These are phyloP conservation scores for Ganoderma sinense DNA, from an alignment of 1,284 basidiomycete species.

Conservation along the genomic window DNA sequence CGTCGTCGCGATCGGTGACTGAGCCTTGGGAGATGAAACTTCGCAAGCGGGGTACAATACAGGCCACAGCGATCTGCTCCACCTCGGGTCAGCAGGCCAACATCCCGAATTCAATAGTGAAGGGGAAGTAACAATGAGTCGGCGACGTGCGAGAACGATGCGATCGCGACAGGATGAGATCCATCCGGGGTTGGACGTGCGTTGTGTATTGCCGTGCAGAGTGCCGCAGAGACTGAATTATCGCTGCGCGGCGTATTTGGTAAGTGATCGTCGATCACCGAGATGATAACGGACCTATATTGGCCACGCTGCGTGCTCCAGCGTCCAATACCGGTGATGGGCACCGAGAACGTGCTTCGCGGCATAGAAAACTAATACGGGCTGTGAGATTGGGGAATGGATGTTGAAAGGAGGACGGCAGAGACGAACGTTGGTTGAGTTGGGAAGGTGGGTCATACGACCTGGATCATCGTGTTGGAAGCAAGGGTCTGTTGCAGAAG, in stretches of 20 bases:
- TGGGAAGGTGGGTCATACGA: conserved; percentile 10
- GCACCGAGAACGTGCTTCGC: conserved; percentile 22
- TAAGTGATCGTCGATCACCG: conserved; percentile 31
- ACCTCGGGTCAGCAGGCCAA: neutral
- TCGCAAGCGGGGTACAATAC: neutral
- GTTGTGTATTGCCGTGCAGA: neutral
- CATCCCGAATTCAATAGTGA: neutral
- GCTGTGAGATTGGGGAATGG: neutral
- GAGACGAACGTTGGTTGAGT: conserved; percentile 26
- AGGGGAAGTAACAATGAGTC: neutral
- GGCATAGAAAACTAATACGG: neutral
- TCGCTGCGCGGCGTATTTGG: conserved; percentile 21
- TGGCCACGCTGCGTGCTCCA: conserved; percentile 18
- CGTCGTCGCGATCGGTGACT: conserved; percentile 6
- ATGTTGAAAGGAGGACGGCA: neutral
- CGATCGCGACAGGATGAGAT: conserved; percentile 13
- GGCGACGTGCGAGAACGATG: conserved; percentile 3
- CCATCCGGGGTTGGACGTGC: conserved; percentile 20
- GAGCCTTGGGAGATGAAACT: conserved; percentile 14
- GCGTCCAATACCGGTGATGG: conserved; percentile 18
- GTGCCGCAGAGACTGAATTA: neutral
- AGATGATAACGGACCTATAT: conserved; percentile 25
- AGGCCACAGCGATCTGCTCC: conserved; percentile 2
- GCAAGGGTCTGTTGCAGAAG: neutral
- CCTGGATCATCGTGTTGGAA: conserved; percentile 15